A percentile compares a stretch with the other conserved stretches of the same genome.
phyloP scores from a whole-genome alignment of 371 early-diverging fungal species.

The Circinella umbellata region DNA sequence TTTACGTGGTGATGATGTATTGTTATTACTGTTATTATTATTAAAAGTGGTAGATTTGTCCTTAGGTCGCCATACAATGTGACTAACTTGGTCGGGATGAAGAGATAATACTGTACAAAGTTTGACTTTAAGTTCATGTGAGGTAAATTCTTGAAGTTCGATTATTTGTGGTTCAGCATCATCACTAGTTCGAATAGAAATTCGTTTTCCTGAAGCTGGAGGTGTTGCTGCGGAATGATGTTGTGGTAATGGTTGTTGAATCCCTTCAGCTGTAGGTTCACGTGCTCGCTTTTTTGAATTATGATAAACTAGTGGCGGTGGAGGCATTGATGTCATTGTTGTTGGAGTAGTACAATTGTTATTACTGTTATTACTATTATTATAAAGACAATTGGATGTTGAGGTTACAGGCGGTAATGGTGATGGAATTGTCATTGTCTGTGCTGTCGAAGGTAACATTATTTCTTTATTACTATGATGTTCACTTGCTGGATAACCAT shows the following conservation, averaged over 20 bases:
- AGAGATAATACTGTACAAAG: conserved; percentile 22
- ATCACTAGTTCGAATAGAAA: neutral
- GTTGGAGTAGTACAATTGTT: neutral
- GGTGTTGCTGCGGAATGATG: too few relatives aligned
- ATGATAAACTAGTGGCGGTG: neutral
- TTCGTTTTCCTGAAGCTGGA: neutral
- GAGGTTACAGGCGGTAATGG: neutral
- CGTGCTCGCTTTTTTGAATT: neutral
- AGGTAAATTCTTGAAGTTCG: conserved; percentile 14
- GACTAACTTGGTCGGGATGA: conserved; percentile 23
- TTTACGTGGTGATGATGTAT: conserved; percentile 3
- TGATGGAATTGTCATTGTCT: neutral
- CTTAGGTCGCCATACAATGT: conserved; percentile 25
- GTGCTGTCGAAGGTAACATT: neutral
- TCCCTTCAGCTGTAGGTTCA: neutral
- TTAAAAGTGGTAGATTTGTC: neutral
- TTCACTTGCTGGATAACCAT: neutral
- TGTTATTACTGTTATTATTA: neutral
- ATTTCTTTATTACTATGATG: neutral
- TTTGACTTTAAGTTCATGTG: conserved; percentile 19
- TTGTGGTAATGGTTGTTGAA: too few relatives aligned
- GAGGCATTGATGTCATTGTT: neutral
- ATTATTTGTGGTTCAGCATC: conserved; percentile 12
- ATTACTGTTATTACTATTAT: neutral
- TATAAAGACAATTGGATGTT: neutral